Base-by-base conservation (phyloP, 2,329 filamentous ascomycete genomes). In the Pseudonectria buxi region DNA sequence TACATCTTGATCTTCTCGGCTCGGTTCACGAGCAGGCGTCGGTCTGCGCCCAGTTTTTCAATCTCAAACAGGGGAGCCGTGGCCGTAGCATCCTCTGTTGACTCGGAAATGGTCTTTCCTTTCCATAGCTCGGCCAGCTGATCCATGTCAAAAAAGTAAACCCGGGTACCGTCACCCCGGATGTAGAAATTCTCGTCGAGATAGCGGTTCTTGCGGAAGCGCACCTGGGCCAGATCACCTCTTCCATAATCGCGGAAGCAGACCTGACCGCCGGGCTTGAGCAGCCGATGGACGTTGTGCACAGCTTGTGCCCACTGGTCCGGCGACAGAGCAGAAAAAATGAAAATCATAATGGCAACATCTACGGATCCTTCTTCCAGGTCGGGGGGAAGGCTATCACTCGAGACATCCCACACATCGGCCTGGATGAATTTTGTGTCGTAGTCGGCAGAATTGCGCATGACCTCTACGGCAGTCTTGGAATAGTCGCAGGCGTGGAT, bases 111-210 rank as follows among this genome's bases (percentile, higher is more conserved):
- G 32, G 40, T 47, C 33, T 57, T 56, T 24, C 72, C 74, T 15
- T 71, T 70, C 90, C 90, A 96, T 40, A 96, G 90, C 28, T 72
- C 61, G 35, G 75, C 72, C 35, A 98, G 67, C 64, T 98, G 83
- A 24, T 89, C 81, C 59, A 80, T 73, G 38, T 95, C 90, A 55
- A 98, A 98, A 62, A 98, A 98, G 62, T 96, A 98, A 0, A 98
- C 92, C 6, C 92, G 76, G 4, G 92, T 98, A 2, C 92, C 92
- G 59, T 98, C 92, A 2, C 92, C 92, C 24, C 92, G 73, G 29
- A 95, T 85, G 59, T 98, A 98, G 54, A 98, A 98, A 56, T 96
- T 98, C 62, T 96, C 92, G 37, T 88, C 86, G 56, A 98, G 73
- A 55, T 90, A 96, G 27, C 92, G 75, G 10, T 87, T 87, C 65